phyloP scores from a whole-genome alignment of 805 yeast species.

The Cyberlindnera amylophila region DNA sequence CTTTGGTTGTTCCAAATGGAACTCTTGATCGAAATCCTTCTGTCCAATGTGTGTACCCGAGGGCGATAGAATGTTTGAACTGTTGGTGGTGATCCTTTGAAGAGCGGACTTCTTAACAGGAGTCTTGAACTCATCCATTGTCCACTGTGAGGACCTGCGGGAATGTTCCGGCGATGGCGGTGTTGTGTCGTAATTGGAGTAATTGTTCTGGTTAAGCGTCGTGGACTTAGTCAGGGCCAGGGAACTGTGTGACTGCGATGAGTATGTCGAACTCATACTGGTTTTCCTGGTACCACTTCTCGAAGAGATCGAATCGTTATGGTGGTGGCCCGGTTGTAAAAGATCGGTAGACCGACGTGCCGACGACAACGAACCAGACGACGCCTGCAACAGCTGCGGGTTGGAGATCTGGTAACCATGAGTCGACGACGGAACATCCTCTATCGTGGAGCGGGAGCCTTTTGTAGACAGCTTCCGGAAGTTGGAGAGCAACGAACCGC shows the following conservation, averaged over 20 bases:
- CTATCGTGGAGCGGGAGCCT: slow-evolving; percentile 12
- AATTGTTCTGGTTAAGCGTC: slow-evolving; percentile 23
- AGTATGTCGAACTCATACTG: slow-evolving; percentile 24
- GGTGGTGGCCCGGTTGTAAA: slow-evolving; percentile 5
- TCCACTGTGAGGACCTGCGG: slow-evolving; percentile 27
- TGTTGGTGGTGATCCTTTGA: slow-evolving; percentile 25
- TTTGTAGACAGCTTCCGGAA: slow-evolving; percentile 26
- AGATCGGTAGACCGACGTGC: slow-evolving; percentile 11
- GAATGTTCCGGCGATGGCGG: slow-evolving; percentile 27
- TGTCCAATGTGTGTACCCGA: slow-evolving; percentile 25
- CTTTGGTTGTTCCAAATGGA: slow-evolving; percentile 58
- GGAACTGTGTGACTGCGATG: slow-evolving; percentile 26
- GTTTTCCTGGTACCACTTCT: slow-evolving; percentile 21
- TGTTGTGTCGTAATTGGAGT: slow-evolving; percentile 17
- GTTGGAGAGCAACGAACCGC: slow-evolving; percentile 26
- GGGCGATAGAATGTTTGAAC: slow-evolving; percentile 13
- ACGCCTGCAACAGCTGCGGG: slow-evolving; percentile 24
- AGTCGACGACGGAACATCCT: slow-evolving; percentile 7
- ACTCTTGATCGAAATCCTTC: slow-evolving; percentile 13
- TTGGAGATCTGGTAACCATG: slow-evolving; percentile 21
- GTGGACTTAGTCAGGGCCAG: slow-evolving; percentile 26
- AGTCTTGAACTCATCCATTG: slow-evolving; percentile 17
- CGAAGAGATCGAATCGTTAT: slow-evolving; percentile 5
- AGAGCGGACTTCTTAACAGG: slow-evolving; percentile 22
- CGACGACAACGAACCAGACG: slow-evolving; percentile 1